A percentile compares a stretch with the other conserved stretches of the same genome.
Conservation (phyloP, 2,329 filamentous ascomycete genomes). For the Ophiocordyceps robertsii region DNA sequence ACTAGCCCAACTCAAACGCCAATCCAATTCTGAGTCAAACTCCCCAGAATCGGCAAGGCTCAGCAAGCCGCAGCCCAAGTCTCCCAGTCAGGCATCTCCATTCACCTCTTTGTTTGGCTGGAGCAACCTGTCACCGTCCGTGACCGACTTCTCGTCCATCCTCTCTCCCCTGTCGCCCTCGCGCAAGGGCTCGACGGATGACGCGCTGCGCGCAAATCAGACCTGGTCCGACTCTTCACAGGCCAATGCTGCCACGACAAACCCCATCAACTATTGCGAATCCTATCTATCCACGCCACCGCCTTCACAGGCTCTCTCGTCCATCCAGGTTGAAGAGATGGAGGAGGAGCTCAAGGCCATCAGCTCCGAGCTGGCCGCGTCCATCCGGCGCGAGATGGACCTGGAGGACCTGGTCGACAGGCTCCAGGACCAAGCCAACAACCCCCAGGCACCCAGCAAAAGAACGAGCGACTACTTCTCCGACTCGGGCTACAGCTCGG, state of each 20-base stretch:
- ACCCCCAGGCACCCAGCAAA: constrained; percentile 44
- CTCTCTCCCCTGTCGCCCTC: constrained; percentile 37
- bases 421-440: constrained; percentile 62
- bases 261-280: constrained; percentile 35
- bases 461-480: constrained; percentile 97
- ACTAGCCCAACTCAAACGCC: constrained; percentile 11
- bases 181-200: constrained; percentile 20
- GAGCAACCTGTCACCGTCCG: constrained; percentile 30
- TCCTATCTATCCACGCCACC: constrained; percentile 37
- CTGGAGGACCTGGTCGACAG: constrained; percentile 87
- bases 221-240: constrained; percentile 21
- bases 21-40: constrained; percentile 9
- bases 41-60: constrained; percentile 19
- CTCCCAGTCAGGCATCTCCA: constrained; percentile 33
- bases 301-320: constrained; percentile 21
- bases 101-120: constrained; percentile 42
- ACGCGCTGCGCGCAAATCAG: constrained; percentile 12
- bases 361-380: constrained; percentile 80
- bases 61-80: constrained; percentile 42
- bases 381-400: constrained; percentile 92
- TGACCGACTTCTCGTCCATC: constrained; percentile 38
- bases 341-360: constrained; percentile 91
- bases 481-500: constrained; percentile 80
- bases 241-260: constrained; percentile 26
- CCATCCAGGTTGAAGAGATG: constrained; percentile 63